Percentiles rank a stretch among this genome's conserved stretches.
Conservation (phyloP, 192 early-diverging fungal genomes). For the Neocallimastix lanati region DNA sequence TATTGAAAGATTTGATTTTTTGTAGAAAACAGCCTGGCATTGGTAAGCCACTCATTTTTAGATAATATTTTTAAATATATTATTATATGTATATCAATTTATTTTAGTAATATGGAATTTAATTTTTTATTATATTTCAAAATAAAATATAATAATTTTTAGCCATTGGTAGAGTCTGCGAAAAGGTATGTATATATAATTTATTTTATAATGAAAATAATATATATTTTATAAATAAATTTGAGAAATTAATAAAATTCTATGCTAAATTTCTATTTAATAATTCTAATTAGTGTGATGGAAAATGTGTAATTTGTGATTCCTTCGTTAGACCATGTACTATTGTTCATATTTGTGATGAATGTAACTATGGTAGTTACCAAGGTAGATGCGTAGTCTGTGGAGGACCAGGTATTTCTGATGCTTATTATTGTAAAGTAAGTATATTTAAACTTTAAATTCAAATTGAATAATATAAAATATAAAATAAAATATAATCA, state of each 20-base stretch:
- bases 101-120: too few species aligned
- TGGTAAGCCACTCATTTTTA: slow-evolving; percentile 22
- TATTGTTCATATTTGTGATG: slow-evolving; percentile 79
- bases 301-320: slow-evolving; percentile 91
- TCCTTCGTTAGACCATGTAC: slow-evolving; percentile 82
- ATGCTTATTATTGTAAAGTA: slow-evolving; percentile 76
- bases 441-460: too few species aligned
- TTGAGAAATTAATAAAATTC: too few species aligned
- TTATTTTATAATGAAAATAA: too few species aligned
- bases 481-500: too few species aligned
- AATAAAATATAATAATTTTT: too few species aligned
- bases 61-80: slow-evolving; percentile 2
- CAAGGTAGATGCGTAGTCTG: slow-evolving; percentile 84
- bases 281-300: slow-evolving; percentile 40
- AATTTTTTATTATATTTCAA: too few species aligned
- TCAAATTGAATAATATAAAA: too few species aligned
- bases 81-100: slow-evolving; percentile 2
- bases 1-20: slow-evolving; percentile 59
- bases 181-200: slow-evolving; percentile 8
- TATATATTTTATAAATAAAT: too few species aligned
- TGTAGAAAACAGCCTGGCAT: slow-evolving; percentile 89
- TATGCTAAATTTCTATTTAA: too few species aligned
- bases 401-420: slow-evolving; percentile 68
- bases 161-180: slow-evolving; percentile 18
- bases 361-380: slow-evolving; percentile 87